These are phyloP conservation scores for Cryphonectria radicalis DNA, from an alignment of 2,329 filamentous ascomycete genomes.

Conservation along the genomic window DNA sequence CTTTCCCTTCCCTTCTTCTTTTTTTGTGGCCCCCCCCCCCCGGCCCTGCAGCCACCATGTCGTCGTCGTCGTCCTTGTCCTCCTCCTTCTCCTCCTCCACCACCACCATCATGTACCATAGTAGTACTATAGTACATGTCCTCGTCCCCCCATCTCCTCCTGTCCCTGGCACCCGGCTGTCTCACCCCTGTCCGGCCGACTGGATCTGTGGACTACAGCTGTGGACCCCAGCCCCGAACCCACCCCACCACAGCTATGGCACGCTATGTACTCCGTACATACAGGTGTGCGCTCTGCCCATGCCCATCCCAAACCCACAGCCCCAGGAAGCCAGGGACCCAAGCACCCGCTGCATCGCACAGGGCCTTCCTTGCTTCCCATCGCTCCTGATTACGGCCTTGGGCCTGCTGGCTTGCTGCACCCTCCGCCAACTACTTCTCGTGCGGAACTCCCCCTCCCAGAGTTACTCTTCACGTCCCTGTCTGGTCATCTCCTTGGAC, in stretches of 20 bases:
- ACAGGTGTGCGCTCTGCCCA: slow-evolving; percentile 20
- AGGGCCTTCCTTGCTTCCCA: slow-evolving; percentile 25
- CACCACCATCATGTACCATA: background rate
- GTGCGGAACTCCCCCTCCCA: slow-evolving; percentile 26
- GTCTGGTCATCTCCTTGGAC: slow-evolving; percentile 26
- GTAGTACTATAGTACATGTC: background rate
- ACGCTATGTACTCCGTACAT: slow-evolving; percentile 6
- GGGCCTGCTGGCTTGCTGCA: slow-evolving; percentile 22
- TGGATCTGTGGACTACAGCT: slow-evolving; percentile 17
- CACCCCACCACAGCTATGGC: slow-evolving; percentile 9
- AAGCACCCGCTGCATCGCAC: slow-evolving; percentile 14
- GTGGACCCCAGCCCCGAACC: slow-evolving; percentile 24
- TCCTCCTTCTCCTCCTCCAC: background rate
- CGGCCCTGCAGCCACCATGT: background rate
- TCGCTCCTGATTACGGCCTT: slow-evolving; percentile 27
- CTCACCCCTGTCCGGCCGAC: slow-evolving; percentile 29
- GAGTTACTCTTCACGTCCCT: slow-evolving; percentile 24
- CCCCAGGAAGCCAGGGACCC: slow-evolving; percentile 20
- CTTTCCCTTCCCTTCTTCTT: background rate
- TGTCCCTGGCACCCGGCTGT: slow-evolving; percentile 29
- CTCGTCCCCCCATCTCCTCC: slow-evolving; percentile 9
- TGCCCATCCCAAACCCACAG: slow-evolving; percentile 14
- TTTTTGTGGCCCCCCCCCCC: slow-evolving; percentile 7
- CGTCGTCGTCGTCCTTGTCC: background rate
- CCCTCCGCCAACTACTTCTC: slow-evolving; percentile 29